phyloP scores from a whole-genome alignment of 1,139 yeast genomes.

The Lodderomyces metapsilosis region DNA sequence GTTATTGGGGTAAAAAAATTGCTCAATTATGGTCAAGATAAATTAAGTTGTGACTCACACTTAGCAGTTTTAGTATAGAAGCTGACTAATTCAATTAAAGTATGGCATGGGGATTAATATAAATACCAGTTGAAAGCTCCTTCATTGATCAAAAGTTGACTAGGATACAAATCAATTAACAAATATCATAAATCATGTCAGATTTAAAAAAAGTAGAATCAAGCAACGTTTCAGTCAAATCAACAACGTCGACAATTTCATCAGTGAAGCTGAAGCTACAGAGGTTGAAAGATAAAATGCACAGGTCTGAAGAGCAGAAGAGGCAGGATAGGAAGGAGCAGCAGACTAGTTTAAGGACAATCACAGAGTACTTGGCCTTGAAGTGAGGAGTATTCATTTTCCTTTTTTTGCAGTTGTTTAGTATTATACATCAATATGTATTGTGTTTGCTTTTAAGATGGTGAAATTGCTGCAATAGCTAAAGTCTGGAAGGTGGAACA shows the following conservation, averaged over 20 bases:
- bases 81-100: no score
- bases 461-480: no score
- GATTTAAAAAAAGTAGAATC: constrained; percentile 13
- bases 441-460: no score
- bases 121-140: neutral
- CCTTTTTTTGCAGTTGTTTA: neutral
- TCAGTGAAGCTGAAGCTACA: constrained; percentile 10
- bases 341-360: constrained; percentile 2
- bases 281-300: constrained; percentile 1
- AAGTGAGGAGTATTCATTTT: neutral
- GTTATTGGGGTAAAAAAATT: no score
- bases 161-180: no score
- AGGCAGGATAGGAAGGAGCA: neutral
- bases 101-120: no score
- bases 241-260: constrained; percentile 12
- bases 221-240: constrained; percentile 11
- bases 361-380: constrained; percentile 3
- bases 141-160: neutral
- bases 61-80: no score
- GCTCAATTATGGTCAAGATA: no score
- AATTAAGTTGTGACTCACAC: no score
- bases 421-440: no score
- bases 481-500: no score
- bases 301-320: neutral
- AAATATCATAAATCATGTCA: constrained; percentile 6